phyloP scores from a whole-genome alignment of 805 yeast genomes.

The Monosporozyma solicola region DNA sequence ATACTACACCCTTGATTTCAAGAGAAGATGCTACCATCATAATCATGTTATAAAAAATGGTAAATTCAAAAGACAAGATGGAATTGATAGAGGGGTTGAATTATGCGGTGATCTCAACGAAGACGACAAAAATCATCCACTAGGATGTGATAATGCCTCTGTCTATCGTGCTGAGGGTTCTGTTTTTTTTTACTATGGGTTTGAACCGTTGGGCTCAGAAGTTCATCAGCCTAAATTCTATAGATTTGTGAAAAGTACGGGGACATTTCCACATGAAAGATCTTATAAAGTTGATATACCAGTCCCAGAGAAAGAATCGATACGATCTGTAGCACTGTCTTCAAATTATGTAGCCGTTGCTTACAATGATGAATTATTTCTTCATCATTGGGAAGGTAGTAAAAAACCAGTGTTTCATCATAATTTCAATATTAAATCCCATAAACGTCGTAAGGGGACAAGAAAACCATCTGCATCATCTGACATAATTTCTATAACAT shows the following conservation, averaged over 20 bases:
- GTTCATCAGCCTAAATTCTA: background rate
- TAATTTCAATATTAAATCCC: background rate
- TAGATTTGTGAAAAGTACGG: background rate
- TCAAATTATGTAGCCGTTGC: slow-evolving; percentile 1
- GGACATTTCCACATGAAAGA: background rate
- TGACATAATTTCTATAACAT: background rate
- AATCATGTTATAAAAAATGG: background rate
- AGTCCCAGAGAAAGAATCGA: no score
- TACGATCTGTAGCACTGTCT: background rate
- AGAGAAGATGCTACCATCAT: background rate
- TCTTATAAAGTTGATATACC: background rate
- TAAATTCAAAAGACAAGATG: background rate
- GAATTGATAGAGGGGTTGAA: background rate
- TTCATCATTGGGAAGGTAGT: background rate
- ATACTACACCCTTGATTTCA: background rate
- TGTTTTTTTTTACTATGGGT: background rate
- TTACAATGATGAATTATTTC: background rate
- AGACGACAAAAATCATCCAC: background rate
- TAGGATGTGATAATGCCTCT: background rate
- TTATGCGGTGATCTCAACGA: background rate
- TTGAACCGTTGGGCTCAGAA: background rate
- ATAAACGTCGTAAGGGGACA: background rate
- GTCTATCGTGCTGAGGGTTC: background rate
- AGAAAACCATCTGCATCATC: background rate
- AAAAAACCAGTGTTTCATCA: background rate